Percentiles rank a stretch among this genome's conserved stretches.
Evolutionary conservation across 2,329 filamentous ascomycete genomes (phyloP).

Genomic region (Colletotrichum euphorbiae): DNA sequence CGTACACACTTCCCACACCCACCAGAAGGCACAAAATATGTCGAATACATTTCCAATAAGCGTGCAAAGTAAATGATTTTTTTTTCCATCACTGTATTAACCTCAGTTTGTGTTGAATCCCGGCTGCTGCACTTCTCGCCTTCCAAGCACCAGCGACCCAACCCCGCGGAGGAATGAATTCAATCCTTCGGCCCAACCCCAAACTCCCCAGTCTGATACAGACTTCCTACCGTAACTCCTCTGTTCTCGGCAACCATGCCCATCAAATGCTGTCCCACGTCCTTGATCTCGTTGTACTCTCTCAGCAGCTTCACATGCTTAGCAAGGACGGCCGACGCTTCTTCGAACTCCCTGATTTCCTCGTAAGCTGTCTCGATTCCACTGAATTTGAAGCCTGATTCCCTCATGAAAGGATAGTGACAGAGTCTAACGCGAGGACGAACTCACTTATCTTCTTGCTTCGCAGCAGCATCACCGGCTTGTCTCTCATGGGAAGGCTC

Average conservation of each 20-base stretch:
- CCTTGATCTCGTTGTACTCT: constrained; percentile 54
- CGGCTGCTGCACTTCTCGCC: background rate
- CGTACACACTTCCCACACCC: too few species aligned
- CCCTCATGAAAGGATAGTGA: background rate
- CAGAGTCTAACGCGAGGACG: background rate
- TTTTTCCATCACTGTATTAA: too few species aligned
- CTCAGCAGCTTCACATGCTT: constrained; percentile 42
- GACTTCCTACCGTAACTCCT: constrained; percentile 46
- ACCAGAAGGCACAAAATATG: too few species aligned
- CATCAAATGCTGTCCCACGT: constrained; percentile 53
- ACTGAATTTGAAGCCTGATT: too few species aligned
- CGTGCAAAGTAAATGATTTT: too few species aligned
- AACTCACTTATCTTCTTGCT: constrained; percentile 11
- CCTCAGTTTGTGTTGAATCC: too few species aligned
- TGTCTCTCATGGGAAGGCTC: background rate
- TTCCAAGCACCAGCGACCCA: background rate
- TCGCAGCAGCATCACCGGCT: fast-evolving
- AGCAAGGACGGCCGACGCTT: constrained; percentile 26
- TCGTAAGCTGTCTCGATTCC: background rate
- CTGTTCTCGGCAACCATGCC: constrained; percentile 52
- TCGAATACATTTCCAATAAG: too few species aligned
- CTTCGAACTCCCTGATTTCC: constrained; percentile 5
- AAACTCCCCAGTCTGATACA: constrained; percentile 48
- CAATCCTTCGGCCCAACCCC: constrained; percentile 47
- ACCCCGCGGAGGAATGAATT: background rate